Evolutionary conservation across 2,329 filamentous ascomycete genomes (phyloP), one percentile per base, ranked within the genome.

Genomic region (Epichloe sibirici): DNA sequence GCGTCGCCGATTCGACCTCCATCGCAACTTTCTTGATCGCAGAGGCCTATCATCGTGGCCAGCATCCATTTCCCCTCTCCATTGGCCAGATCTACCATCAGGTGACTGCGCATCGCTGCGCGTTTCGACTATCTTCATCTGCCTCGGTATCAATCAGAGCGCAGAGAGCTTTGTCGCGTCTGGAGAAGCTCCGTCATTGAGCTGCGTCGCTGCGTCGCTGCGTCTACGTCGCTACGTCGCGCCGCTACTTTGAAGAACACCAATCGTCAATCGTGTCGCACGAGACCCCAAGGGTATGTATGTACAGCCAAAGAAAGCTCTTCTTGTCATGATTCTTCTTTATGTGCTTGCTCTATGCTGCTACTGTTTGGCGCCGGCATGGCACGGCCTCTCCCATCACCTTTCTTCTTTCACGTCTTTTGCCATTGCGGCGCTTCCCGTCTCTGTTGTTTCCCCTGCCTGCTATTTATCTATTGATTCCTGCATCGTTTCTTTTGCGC

Each of bases 21-120:
- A 60, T 67, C 63, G 61, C 66, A 61, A 62, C 65, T 62, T 51
- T 66, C 65, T 66, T 70, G 61, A 70, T 66, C 65, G 63, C 62
- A 60, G 61, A 72, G 63, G 71, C 75, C 76, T 79, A 78, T 79
- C 74, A 77, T 64, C 66, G 66, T 70, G 68, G 62, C 63, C 62
- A 74, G 62, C 68, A 60, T 67, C 64, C 55, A 56, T 61, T 59
- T 74, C 65, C 58, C 59, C 51, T 66, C 66, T 66, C 62, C 62
- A 79, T 79, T 79, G 76, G 75, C 61, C 65, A 57, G 63, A 54
- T 55, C 54, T 55, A 53, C 59, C 59, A 69, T 78, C 77, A 78
- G 75, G 74, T 79, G 77, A 79, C 76, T 59, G 57, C 51, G 57
- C 56, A 55, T 61, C 45, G 31, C 52, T 45, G 48, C 52, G 52